Evolutionary conservation across 179 eudicot species (phyloP).

Genomic region (Patellifolia procumbens): DNA sequence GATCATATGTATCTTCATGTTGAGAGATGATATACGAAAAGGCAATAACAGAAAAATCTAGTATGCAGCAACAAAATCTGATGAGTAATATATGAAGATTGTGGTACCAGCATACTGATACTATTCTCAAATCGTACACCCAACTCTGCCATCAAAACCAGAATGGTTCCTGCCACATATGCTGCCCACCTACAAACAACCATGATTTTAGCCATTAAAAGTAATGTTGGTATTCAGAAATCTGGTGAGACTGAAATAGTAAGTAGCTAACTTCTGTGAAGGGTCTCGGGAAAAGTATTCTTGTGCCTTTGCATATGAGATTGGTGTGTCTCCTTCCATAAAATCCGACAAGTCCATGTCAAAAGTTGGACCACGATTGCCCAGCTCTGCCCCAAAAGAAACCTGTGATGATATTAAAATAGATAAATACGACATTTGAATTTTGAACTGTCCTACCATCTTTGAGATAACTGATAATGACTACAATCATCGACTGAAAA

Average conservation of each 20-base stretch:
- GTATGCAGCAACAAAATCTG: background rate
- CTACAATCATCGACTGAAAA: background rate
- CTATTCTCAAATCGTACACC: conserved; percentile 79
- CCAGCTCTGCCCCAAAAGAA: conserved; percentile 92
- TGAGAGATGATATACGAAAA: background rate
- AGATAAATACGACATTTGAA: background rate
- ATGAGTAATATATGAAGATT: background rate
- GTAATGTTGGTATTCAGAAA: background rate
- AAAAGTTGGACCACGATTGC: conserved; percentile 96
- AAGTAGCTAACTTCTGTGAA: conserved; percentile 71
- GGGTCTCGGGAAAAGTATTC: conserved; percentile 87
- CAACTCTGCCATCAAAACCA: conserved; percentile 91
- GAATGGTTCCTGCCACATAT: conserved; percentile 93
- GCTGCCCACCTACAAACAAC: conserved; percentile 85
- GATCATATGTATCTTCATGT: background rate
- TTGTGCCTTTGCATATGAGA: conserved; percentile 79
- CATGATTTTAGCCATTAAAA: conserved; percentile 1
- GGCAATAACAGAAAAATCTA: background rate
- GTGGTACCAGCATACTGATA: conserved; percentile 86
- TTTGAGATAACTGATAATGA: background rate
- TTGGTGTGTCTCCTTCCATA: conserved; percentile 78
- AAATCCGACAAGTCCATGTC: conserved; percentile 97
- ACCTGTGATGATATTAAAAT: conserved; percentile 47
- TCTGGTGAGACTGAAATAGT: background rate
- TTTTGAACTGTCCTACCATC: background rate